These are phyloP conservation scores for Eucalyptus erythrocorys DNA, from an alignment of 345 rosid genomes.

Conservation along the genomic window DNA sequence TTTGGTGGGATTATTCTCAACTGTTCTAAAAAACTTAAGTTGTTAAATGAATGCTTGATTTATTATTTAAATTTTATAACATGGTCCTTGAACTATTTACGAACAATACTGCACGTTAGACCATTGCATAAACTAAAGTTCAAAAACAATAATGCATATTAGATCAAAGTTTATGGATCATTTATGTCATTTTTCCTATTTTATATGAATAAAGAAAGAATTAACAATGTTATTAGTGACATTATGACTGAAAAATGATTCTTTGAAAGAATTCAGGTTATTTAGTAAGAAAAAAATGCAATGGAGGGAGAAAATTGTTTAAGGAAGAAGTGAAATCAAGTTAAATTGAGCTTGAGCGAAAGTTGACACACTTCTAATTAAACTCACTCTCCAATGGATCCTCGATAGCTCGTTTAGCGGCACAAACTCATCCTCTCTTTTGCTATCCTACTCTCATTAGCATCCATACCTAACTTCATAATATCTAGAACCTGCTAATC, in stretches of 20 bases:
- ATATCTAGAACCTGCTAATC: neutral
- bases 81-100: too few relatives aligned
- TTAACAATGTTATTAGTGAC: accelerated
- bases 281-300: neutral
- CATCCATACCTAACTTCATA: neutral
- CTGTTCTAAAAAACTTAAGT: too few relatives aligned
- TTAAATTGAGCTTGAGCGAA: neutral
- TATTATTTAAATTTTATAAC: too few relatives aligned
- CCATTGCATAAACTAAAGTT: neutral
- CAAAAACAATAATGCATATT: accelerated
- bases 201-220: neutral
- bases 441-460: accelerated
- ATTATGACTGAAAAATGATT: accelerated
- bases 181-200: accelerated
- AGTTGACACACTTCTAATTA: neutral
- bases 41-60: too few relatives aligned
- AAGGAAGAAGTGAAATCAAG: neutral
- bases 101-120: accelerated
- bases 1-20: accelerated
- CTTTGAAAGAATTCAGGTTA: neutral
- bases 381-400: neutral
- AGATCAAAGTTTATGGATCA: accelerated
- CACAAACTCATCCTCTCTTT: neutral
- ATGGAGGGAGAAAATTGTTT: neutral
- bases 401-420: accelerated